Evolutionary conservation across 164 flowering plant species (phyloP).

Genomic region (Chloranthus sessilifolius): DNA sequence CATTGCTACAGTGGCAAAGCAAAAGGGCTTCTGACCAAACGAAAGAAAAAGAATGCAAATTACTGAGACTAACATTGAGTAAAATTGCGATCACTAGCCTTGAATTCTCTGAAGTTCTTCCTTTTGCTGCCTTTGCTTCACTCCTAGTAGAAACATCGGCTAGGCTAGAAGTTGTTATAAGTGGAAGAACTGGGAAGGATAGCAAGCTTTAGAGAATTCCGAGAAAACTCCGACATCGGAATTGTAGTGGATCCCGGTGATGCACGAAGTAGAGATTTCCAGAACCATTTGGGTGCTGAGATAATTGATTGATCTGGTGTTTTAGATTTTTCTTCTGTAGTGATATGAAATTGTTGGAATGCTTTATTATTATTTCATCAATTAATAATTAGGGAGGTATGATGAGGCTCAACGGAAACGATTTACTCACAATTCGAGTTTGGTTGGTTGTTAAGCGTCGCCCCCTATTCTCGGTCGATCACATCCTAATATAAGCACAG

Average conservation of each 20-base stretch:
- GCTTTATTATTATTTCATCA: too few species aligned
- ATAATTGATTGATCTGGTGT: too few species aligned
- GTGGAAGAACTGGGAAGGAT: constrained; percentile 74
- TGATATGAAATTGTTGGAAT: too few species aligned
- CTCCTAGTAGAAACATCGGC: constrained; percentile 81
- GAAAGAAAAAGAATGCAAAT: constrained; percentile 18
- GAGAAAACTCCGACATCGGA: constrained; percentile 26
- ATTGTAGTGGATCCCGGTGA: constrained; percentile 18
- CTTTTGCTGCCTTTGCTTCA: constrained; percentile 95
- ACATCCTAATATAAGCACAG: too few species aligned
- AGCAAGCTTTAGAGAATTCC: constrained; percentile 54
- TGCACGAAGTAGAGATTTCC: too few species aligned
- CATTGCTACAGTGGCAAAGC: constrained; percentile 49
- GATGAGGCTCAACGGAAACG: too few species aligned
- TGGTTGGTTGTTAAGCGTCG: too few species aligned
- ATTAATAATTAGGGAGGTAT: too few species aligned
- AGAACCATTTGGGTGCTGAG: too few species aligned
- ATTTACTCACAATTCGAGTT: too few species aligned
- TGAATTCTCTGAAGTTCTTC: constrained; percentile 94
- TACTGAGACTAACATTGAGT: constrained; percentile 64
- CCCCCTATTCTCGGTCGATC: too few species aligned
- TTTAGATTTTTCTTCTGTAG: too few species aligned
- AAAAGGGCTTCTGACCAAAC: constrained; percentile 27
- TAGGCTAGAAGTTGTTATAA: constrained; percentile 73
- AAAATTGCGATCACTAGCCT: constrained; percentile 66